Evolutionary conservation across 164 flowering plant genomes (phyloP).

Genomic region (Vitis cinerea): DNA sequence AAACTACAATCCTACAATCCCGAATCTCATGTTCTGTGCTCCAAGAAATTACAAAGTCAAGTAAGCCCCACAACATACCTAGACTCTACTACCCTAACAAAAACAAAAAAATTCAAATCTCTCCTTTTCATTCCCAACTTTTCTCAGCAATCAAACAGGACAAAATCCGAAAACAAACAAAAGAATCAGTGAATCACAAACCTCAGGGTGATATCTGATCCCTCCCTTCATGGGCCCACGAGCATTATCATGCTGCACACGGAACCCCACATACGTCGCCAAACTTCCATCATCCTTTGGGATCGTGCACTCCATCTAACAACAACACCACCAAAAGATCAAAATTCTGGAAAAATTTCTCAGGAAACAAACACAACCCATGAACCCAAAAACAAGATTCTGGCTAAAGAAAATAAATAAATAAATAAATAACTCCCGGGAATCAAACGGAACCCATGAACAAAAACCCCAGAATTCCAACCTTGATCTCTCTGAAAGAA

Average conservation of each 20-base stretch:
- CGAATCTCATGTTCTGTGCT: background rate
- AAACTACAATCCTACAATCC: background rate
- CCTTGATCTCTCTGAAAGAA: constrained; percentile 82
- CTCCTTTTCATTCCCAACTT: too few species aligned
- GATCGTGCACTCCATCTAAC: constrained; percentile 90
- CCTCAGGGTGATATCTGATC: constrained; percentile 96
- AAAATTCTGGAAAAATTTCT: background rate
- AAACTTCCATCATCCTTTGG: constrained; percentile 88
- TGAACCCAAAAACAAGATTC: background rate
- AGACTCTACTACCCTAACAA: too few species aligned
- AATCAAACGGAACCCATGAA: constrained; percentile 7
- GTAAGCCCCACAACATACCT: too few species aligned
- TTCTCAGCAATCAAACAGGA: too few species aligned
- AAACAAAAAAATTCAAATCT: too few species aligned
- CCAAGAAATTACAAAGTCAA: too few species aligned
- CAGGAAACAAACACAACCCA: constrained; percentile 9
- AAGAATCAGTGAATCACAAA: constrained; percentile 2
- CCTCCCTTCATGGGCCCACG: constrained; percentile 99
- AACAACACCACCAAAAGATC: background rate
- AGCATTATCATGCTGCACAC: constrained; percentile 91
- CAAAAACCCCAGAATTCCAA: constrained; percentile 6
- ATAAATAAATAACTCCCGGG: background rate
- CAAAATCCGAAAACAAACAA: background rate
- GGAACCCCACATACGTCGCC: constrained; percentile 79
- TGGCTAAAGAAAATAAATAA: too few species aligned